phyloP scores from a whole-genome alignment of 768 basidiomycete species.

The Suillus occidentalis region DNA sequence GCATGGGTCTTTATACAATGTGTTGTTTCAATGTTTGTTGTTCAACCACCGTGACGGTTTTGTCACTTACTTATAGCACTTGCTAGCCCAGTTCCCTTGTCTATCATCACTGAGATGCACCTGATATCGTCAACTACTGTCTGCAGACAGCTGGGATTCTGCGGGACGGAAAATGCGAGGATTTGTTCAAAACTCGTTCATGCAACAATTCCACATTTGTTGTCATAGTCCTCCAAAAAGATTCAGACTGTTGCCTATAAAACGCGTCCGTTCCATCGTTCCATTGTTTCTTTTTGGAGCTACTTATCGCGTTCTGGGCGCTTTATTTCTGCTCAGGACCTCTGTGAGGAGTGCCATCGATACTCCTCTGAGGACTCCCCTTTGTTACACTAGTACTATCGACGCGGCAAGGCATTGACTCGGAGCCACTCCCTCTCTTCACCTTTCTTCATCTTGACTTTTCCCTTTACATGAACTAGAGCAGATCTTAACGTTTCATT shows the following conservation, averaged over 20 bases:
- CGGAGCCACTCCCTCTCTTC: background rate
- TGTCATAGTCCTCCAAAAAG: background rate
- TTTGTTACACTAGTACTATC: background rate
- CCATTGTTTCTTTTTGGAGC: background rate
- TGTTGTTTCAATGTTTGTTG: background rate
- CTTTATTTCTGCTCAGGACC: conserved; percentile 21
- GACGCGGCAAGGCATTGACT: background rate
- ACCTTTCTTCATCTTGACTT: background rate
- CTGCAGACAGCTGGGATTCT: background rate
- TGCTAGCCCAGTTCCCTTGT: background rate
- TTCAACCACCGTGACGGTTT: background rate
- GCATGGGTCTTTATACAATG: too few species aligned
- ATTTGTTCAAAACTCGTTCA: background rate
- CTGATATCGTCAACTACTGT: background rate
- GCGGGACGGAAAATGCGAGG: background rate
- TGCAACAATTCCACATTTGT: background rate
- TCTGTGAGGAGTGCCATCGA: background rate
- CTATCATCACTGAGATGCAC: background rate
- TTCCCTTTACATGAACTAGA: background rate
- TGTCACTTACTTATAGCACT: background rate
- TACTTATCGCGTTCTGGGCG: background rate
- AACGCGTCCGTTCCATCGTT: background rate
- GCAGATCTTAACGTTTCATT: background rate
- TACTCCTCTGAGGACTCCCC: background rate
- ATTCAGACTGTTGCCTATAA: background rate